Evolutionary conservation across 306 rosid species (phyloP), one percentile per base, ranked within the genome.

Genomic region (Cucurbita ficifolia): DNA sequence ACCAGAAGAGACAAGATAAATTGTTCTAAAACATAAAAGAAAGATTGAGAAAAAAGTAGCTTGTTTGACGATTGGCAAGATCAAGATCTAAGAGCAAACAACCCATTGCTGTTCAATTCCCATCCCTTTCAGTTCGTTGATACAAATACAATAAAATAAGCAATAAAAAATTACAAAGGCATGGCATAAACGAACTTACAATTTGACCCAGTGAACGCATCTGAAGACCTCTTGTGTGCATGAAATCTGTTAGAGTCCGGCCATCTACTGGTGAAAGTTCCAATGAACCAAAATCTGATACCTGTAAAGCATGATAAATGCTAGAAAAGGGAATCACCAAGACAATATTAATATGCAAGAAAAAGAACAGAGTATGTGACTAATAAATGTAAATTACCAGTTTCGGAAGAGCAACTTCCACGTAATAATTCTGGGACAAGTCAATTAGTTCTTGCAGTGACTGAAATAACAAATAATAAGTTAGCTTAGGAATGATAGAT

Each of bases 231-330:
- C 99, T 86, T 22, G 96, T 89, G 79, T 94, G 99, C 99, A 94
- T 94, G 86, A 94, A 94, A 83, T 94, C 99, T 77, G 99, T 94
- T 59, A 94, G 85, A 39, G 99, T 94, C 67, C 97, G 92, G 43
- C 99, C 99, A 86, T 94, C 99, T 83, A 94, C 99, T 29, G 99
- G 99, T 48, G 99, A 91, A 71, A 94, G 96, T 75, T 94, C 99
- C 82, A 94, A 83, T 7, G 99, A 94, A 79, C 97, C 96, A 85
- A 94, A 94, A 86, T 94, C 99, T 69, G 99, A 96, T 65, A 94
- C 99, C 99, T 94, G 92, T 59, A 83, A 80, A 70, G 60, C 54
- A 84, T 17, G 70, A 79, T 51, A 69, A 78, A 70, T 67, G 78
- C 33, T 64, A 72, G 62, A 84, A 80, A 74, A 55, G 54, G 33